A percentile compares a stretch with the other conserved stretches of the same genome.
phyloP scores from a whole-genome alignment of 192 early-diverging fungal genomes.

The Mortierella alpina region DNA sequence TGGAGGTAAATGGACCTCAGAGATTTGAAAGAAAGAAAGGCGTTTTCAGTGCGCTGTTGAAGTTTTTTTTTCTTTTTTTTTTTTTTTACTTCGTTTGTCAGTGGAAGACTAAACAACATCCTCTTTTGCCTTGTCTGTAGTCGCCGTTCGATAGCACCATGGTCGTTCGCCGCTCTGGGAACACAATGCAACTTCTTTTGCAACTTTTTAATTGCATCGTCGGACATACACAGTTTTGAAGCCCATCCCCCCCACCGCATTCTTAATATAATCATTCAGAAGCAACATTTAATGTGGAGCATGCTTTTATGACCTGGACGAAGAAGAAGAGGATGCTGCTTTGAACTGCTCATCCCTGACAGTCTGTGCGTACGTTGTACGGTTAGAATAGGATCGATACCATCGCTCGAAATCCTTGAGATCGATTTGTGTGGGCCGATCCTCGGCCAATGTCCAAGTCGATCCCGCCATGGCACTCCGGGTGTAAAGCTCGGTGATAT shows the following conservation, averaged over 20 bases:
- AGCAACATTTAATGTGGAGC: neutral
- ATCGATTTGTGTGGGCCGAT: constrained; percentile 11
- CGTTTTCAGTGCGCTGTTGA: too few species aligned
- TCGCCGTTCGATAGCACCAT: too few species aligned
- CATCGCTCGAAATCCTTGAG: constrained; percentile 45
- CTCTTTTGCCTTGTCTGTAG: too few species aligned
- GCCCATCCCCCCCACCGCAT: neutral
- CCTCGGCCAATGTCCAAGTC: constrained; percentile 12
- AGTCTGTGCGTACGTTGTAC: constrained; percentile 16
- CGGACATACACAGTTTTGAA: neutral
- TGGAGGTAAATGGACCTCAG: neutral
- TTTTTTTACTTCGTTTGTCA: too few species aligned
- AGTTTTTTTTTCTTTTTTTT: too few species aligned
- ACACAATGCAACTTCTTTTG: too few species aligned
- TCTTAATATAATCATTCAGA: neutral
- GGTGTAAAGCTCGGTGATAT: constrained; percentile 26
- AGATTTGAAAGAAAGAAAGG: too few species aligned
- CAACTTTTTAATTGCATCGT: neutral
- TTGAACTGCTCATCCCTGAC: neutral
- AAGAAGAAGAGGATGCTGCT: neutral
- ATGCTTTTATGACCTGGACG: neutral
- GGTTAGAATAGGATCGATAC: constrained; percentile 26
- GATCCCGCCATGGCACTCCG: constrained; percentile 16
- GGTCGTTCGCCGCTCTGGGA: too few species aligned
- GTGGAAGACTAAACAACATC: too few species aligned